phyloP scores from a whole-genome alignment of 768 basidiomycete genomes.

The Mrakia frigida region DNA sequence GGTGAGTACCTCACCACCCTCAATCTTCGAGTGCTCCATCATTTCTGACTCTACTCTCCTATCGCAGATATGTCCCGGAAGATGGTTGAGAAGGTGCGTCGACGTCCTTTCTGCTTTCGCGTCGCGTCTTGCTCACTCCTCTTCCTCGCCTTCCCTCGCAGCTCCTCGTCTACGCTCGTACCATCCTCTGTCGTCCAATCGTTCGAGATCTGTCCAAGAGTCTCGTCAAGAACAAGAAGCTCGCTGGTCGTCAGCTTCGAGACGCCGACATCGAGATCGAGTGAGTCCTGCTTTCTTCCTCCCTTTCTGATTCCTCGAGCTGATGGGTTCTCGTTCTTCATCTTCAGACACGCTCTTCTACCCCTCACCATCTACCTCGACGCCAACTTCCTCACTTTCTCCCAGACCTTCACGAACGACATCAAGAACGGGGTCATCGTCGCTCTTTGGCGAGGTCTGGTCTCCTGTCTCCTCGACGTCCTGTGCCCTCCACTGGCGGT shows the following conservation, averaged over 20 bases:
- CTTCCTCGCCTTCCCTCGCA: not conserved
- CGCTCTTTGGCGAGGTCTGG: not conserved
- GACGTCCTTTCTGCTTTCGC: not conserved
- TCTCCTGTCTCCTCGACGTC: not conserved
- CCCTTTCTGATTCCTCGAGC: not conserved
- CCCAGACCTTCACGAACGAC: not conserved
- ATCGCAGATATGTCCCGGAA: not conserved
- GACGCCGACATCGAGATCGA: conserved; percentile 2
- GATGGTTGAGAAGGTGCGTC: not conserved
- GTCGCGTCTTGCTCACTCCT: not conserved
- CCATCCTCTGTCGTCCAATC: not conserved
- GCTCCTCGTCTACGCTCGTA: not conserved
- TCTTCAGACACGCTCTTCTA: not conserved
- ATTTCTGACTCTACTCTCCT: too few species aligned
- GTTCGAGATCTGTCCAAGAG: not conserved
- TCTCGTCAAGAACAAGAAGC: not conserved
- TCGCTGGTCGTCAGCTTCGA: not conserved
- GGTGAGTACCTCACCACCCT: too few species aligned
- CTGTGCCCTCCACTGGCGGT: not conserved
- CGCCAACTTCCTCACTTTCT: not conserved
- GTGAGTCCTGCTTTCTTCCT: not conserved
- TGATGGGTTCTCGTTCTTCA: not conserved
- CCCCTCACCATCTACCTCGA: not conserved
- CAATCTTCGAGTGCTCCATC: too few species aligned
- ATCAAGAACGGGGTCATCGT: not conserved